Percentiles rank a stretch among this genome's conserved stretches.
These are phyloP conservation scores for Candida tetrigidarum DNA, from an alignment of 1,139 yeast genomes.

Conservation along the genomic window DNA sequence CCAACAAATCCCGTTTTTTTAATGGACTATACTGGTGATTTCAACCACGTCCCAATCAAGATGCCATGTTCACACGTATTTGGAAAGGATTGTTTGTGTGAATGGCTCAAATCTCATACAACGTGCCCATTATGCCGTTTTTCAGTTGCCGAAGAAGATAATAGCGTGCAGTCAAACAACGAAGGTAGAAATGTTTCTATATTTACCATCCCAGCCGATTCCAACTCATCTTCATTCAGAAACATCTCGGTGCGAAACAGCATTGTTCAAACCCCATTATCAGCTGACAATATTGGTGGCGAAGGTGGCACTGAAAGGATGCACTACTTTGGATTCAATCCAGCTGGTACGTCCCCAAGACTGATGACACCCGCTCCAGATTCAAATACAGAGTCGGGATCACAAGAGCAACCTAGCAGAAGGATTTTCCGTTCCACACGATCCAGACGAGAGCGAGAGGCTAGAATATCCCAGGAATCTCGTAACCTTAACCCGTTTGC, in stretches of 20 bases:
- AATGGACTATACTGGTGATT: conserved; percentile 34
- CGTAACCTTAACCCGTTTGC: conserved; percentile 22
- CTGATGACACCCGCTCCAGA: conserved; percentile 3
- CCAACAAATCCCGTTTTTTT: conserved; percentile 19
- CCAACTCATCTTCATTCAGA: conserved; percentile 8
- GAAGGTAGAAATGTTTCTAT: conserved; percentile 15
- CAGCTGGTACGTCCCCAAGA: conserved; percentile 1
- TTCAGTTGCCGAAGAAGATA: conserved; percentile 42
- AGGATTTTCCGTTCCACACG: conserved; percentile 20
- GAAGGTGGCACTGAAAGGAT: conserved; percentile 3
- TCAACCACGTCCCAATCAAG: conserved; percentile 64
- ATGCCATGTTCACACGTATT: conserved; percentile 85
- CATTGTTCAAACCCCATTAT: conserved; percentile 7
- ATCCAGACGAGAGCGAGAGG: conserved; percentile 12
- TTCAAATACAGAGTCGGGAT: not conserved
- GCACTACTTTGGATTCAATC: conserved; percentile 11
- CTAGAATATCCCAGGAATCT: not conserved
- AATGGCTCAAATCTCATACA: conserved; percentile 71
- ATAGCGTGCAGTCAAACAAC: conserved; percentile 1
- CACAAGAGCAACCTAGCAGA: conserved; percentile 14
- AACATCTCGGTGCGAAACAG: conserved; percentile 14
- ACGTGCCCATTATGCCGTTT: conserved; percentile 85
- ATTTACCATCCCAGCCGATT: conserved; percentile 14
- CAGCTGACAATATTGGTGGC: conserved; percentile 1
- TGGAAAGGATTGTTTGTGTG: conserved; percentile 72